These are phyloP conservation scores for Lasiosphaeria ovina DNA, from an alignment of 495 filamentous ascomycete genomes.

Conservation along the genomic window DNA sequence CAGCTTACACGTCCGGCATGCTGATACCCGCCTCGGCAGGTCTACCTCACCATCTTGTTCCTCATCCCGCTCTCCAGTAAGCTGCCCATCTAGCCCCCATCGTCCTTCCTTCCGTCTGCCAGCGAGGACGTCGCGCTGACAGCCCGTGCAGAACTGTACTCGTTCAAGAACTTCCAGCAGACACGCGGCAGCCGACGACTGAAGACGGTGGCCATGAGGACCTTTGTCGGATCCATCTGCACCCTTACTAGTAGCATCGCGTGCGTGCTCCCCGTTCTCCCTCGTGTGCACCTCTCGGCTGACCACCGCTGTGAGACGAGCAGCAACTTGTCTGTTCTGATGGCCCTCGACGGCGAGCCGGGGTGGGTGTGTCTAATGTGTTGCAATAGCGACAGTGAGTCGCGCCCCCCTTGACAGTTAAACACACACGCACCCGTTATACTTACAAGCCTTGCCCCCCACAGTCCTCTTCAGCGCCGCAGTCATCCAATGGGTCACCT, in stretches of 20 bases:
- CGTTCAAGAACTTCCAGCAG: slow-evolving; percentile 36
- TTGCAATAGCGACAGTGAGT: slow-evolving; percentile 54
- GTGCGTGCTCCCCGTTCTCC: slow-evolving; percentile 22
- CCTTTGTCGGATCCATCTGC: slow-evolving; percentile 49
- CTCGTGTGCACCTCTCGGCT: background rate
- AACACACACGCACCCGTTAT: background rate
- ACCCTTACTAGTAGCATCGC: slow-evolving; percentile 49
- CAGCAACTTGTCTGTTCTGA: slow-evolving; percentile 53
- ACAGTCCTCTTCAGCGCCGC: slow-evolving; percentile 52
- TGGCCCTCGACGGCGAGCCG: slow-evolving; percentile 51
- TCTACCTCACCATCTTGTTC: slow-evolving; percentile 53
- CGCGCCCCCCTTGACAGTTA: background rate
- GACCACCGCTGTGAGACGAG: background rate
- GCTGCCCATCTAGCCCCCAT: slow-evolving; percentile 1
- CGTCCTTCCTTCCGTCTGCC: no score
- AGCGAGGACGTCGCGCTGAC: background rate
- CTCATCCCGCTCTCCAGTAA: slow-evolving; percentile 47
- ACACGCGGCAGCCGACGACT: slow-evolving; percentile 35
- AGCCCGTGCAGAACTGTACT: slow-evolving; percentile 35
- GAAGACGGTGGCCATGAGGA: slow-evolving; percentile 42
- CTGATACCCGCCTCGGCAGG: slow-evolving; percentile 27
- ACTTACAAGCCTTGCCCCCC: slow-evolving; percentile 3
- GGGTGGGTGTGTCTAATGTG: slow-evolving; percentile 58
- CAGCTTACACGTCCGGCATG: background rate
- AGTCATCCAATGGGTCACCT: slow-evolving; percentile 55